Conservation (phyloP, 768 basidiomycete genomes). For the Naganishia randhawae region DNA sequence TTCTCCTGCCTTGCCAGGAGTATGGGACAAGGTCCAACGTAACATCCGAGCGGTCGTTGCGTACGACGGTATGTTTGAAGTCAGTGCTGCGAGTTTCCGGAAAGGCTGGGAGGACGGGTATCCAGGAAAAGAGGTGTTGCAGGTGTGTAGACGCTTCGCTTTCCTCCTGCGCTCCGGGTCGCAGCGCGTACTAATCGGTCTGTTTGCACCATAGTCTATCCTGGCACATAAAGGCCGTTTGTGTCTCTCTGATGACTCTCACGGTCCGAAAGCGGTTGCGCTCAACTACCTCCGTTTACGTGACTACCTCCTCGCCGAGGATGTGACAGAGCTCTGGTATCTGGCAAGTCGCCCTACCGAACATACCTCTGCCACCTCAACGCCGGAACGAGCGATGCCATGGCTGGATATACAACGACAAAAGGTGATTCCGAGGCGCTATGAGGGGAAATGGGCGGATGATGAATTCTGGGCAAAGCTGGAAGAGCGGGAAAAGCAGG, state of each 20-base stretch:
- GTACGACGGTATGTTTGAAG: slow-evolving; percentile 89
- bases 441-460: slow-evolving; percentile 4
- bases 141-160: slow-evolving; percentile 56
- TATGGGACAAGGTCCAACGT: slow-evolving; percentile 65
- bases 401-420: not conserved
- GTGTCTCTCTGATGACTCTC: slow-evolving; percentile 90
- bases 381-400: too few relatives aligned
- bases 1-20: slow-evolving; percentile 55
- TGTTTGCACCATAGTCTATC: slow-evolving; percentile 60
- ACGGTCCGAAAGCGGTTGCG: slow-evolving; percentile 81
- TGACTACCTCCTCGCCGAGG: slow-evolving; percentile 63
- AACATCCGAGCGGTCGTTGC: slow-evolving; percentile 68
- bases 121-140: slow-evolving; percentile 71
- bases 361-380: too few relatives aligned
- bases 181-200: not conserved
- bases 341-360: slow-evolving; percentile 32
- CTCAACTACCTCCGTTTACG: slow-evolving; percentile 70
- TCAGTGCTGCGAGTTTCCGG: slow-evolving; percentile 85
- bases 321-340: slow-evolving; percentile 56
- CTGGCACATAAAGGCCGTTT: slow-evolving; percentile 66
- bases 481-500: not conserved
- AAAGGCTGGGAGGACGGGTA: slow-evolving; percentile 85
- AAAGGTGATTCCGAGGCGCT: not conserved
- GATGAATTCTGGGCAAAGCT: not conserved
- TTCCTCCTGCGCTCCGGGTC: not conserved